A percentile compares a stretch with the other conserved stretches of the same genome.
phyloP scores from a whole-genome alignment of 345 rosid genomes.

The Litchi chinensis region DNA sequence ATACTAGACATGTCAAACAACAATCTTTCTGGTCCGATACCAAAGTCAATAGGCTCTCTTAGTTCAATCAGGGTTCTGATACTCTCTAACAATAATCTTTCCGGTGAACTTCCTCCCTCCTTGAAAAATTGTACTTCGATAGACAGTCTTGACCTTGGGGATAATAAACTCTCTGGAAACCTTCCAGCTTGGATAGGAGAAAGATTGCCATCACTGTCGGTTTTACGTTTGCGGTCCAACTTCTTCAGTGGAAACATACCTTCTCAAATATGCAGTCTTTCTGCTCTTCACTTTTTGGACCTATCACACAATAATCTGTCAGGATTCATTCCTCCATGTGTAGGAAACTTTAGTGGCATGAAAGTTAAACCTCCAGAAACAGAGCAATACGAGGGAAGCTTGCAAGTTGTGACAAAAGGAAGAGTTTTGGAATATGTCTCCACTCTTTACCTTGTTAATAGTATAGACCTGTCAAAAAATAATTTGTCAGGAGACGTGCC shows the following conservation, averaged over 20 bases:
- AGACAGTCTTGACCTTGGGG: constrained; percentile 15
- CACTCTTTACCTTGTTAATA: constrained; percentile 13
- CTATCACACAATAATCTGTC: constrained; percentile 14
- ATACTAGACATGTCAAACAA: constrained; percentile 18
- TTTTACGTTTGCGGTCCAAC: constrained; percentile 9
- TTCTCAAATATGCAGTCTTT: constrained; percentile 13
- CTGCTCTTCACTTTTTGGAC: constrained; percentile 18
- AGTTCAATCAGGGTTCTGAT: background rate
- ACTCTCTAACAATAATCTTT: constrained; percentile 19
- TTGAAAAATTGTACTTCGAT: constrained; percentile 11
- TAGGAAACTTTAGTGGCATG: constrained; percentile 26
- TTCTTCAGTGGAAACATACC: constrained; percentile 22
- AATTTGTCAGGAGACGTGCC: constrained; percentile 16
- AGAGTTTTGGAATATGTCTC: background rate
- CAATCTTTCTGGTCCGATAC: constrained; percentile 22
- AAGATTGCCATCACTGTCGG: constrained; percentile 13
- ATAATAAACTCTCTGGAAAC: constrained; percentile 17
- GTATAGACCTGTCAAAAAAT: background rate
- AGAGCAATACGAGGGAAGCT: background rate
- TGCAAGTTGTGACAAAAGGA: constrained; percentile 7
- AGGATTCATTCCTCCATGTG: constrained; percentile 19
- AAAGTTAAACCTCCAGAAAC: background rate
- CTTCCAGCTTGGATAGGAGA: constrained; percentile 31
- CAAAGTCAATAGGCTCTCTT: constrained; percentile 20
- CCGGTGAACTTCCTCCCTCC: constrained; percentile 22